Conservation (phyloP, 2,329 filamentous ascomycete species). For the Colletotrichum paranaense region DNA sequence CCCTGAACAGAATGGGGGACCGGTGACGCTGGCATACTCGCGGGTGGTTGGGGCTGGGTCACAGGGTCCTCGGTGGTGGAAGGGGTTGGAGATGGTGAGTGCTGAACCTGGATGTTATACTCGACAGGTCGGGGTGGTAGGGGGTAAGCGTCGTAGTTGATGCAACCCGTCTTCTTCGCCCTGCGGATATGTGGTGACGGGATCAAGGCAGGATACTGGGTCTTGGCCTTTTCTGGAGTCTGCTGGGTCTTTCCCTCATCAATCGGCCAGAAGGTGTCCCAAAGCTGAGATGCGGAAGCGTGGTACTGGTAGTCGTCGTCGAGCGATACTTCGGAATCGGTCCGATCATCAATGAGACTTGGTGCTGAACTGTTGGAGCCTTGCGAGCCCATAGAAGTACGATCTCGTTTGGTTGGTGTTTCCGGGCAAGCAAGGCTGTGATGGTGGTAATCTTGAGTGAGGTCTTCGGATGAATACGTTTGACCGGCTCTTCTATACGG, state of each 20-base stretch:
- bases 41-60: conserved; percentile 34
- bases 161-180: conserved; percentile 34
- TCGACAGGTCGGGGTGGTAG: conserved; percentile 39
- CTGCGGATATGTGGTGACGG: conserved; percentile 36
- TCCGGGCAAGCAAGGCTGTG: conserved; percentile 10
- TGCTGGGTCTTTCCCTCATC: conserved; percentile 20
- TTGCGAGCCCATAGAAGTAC: conserved; percentile 52
- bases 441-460: conserved; percentile 9
- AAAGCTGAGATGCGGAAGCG: conserved; percentile 56
- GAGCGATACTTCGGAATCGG: conserved; percentile 61
- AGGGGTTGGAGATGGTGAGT: conserved; percentile 9
- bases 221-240: conserved; percentile 28
- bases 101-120: conserved; percentile 33
- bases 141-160: conserved; percentile 39
- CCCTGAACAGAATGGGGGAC: conserved; percentile 22
- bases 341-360: conserved; percentile 61
- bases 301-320: conserved; percentile 65
- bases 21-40: not conserved
- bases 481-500: conserved; percentile 32
- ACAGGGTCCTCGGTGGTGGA: not conserved
- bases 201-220: conserved; percentile 35
- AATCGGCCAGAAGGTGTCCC: conserved; percentile 62
- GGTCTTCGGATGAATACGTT: conserved; percentile 32
- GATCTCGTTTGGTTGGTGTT: conserved; percentile 41
- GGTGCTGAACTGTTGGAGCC: conserved; percentile 58